Conservation (phyloP, 805 yeast species). For the Suhomyces vadensis region DNA sequence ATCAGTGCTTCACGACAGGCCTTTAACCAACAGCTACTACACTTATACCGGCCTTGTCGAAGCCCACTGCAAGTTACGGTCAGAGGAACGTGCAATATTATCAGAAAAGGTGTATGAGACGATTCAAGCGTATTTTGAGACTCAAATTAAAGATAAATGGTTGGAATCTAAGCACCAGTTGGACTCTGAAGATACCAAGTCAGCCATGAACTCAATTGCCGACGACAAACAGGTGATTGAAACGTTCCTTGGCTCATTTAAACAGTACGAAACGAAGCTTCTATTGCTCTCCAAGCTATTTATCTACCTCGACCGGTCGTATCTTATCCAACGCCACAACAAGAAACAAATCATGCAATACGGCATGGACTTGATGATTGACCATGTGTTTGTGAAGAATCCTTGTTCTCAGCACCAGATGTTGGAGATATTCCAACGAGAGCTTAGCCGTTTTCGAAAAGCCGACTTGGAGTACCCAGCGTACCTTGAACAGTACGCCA, state of each 20-base stretch:
- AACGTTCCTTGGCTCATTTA: no score
- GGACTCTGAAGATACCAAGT: no score
- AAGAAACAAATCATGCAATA: constrained; percentile 25
- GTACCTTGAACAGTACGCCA: constrained; percentile 16
- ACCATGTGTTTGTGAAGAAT: constrained; percentile 12
- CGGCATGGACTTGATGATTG: constrained; percentile 25
- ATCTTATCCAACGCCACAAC: constrained; percentile 34
- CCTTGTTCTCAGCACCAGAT: constrained; percentile 2
- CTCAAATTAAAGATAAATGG: not conserved
- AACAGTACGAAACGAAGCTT: constrained; percentile 28
- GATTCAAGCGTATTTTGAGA: constrained; percentile 18
- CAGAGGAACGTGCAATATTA: constrained; percentile 34
- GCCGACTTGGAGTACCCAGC: constrained; percentile 3
- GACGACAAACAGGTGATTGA: no score
- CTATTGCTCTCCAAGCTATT: constrained; percentile 29
- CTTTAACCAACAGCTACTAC: constrained; percentile 21
- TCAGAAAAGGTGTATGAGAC: constrained; percentile 20
- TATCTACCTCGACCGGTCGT: constrained; percentile 37
- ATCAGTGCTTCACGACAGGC: constrained; percentile 17
- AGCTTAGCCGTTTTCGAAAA: constrained; percentile 13
- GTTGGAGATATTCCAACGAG: constrained; percentile 13
- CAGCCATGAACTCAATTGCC: no score
- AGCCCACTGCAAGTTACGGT: constrained; percentile 31
- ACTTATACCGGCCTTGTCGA: constrained; percentile 32
- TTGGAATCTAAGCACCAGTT: no score